Conservation (phyloP, 1,284 basidiomycete species). For the Ceratobasidium papillatum region DNA sequence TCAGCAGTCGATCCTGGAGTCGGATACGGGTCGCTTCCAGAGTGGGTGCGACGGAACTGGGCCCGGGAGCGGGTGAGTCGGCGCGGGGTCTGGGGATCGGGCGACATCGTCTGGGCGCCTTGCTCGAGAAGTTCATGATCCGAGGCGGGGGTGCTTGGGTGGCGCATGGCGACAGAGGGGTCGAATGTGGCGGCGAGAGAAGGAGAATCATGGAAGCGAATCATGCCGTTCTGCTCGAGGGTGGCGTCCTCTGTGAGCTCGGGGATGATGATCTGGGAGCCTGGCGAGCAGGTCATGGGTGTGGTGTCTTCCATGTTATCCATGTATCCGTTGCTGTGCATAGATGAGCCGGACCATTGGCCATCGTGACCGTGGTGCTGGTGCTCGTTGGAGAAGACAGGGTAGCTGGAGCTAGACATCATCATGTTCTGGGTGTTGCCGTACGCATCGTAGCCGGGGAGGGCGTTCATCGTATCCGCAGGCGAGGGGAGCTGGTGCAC, state of each 20-base stretch:
- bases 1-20: conserved; percentile 62
- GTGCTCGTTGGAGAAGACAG: conserved; percentile 27
- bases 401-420: conserved; percentile 30
- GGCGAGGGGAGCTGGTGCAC: conserved; percentile 40
- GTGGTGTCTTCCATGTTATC: conserved; percentile 12
- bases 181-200: conserved; percentile 8
- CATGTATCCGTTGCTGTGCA: conserved; percentile 25
- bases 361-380: conserved; percentile 28
- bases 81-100: conserved; percentile 21
- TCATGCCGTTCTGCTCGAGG: conserved; percentile 27
- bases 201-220: conserved; percentile 36
- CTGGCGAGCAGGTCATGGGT: conserved; percentile 38
- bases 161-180: conserved; percentile 41
- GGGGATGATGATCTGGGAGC: conserved; percentile 39
- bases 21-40: conserved; percentile 59
- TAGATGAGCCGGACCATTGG: conserved; percentile 28
- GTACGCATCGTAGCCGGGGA: conserved; percentile 34
- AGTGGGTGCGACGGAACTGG: conserved; percentile 40
- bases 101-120: not conserved
- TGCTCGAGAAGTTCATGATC: not conserved
- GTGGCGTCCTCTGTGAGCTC: conserved; percentile 20
- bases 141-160: conserved; percentile 36
- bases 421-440: conserved; percentile 38
- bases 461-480: conserved; percentile 39
- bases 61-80: conserved; percentile 31